These are phyloP conservation scores for Poronia punctata DNA, from an alignment of 495 filamentous ascomycete species.

Conservation along the genomic window DNA sequence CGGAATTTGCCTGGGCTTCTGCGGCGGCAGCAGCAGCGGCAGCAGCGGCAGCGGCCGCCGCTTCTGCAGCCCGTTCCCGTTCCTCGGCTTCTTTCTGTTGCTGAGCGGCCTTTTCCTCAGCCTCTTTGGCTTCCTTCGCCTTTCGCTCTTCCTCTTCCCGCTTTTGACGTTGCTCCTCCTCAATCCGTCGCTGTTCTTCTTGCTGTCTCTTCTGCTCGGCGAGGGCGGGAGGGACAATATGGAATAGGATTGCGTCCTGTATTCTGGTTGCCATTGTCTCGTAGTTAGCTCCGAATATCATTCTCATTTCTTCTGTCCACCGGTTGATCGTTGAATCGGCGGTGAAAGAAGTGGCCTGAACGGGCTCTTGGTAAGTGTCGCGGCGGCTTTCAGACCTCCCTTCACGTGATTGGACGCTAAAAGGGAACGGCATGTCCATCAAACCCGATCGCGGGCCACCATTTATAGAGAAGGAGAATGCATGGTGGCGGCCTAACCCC, in stretches of 20 bases:
- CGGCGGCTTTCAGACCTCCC: constrained; percentile 33
- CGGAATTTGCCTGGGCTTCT: constrained; percentile 21
- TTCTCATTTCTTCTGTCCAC: constrained; percentile 86
- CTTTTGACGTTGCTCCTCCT: constrained; percentile 59
- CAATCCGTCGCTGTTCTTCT: constrained; percentile 52
- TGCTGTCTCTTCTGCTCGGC: constrained; percentile 62
- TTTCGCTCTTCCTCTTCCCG: constrained; percentile 48
- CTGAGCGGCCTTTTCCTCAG: constrained; percentile 49
- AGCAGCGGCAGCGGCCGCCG: constrained; percentile 32
- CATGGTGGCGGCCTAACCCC: constrained; percentile 23
- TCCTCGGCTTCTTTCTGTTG: constrained; percentile 54
- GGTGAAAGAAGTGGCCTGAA: constrained; percentile 61
- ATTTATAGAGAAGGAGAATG: constrained; percentile 38
- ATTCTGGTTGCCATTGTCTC: constrained; percentile 67
- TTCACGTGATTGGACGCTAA: constrained; percentile 26
- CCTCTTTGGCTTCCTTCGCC: constrained; percentile 50
- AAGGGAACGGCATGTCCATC: constrained; percentile 31
- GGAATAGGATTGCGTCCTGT: constrained; percentile 56
- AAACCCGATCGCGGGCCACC: constrained; percentile 29
- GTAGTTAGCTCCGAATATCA: constrained; percentile 66
- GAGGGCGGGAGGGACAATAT: constrained; percentile 78
- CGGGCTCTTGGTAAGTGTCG: constrained; percentile 39
- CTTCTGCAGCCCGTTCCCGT: constrained; percentile 30
- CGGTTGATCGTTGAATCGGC: constrained; percentile 61
- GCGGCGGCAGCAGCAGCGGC: constrained; percentile 37